Percentiles rank a stretch among this genome's conserved stretches.
Evolutionary conservation across 768 basidiomycete genomes (phyloP).

Genomic region (Kwoniella sp.): DNA sequence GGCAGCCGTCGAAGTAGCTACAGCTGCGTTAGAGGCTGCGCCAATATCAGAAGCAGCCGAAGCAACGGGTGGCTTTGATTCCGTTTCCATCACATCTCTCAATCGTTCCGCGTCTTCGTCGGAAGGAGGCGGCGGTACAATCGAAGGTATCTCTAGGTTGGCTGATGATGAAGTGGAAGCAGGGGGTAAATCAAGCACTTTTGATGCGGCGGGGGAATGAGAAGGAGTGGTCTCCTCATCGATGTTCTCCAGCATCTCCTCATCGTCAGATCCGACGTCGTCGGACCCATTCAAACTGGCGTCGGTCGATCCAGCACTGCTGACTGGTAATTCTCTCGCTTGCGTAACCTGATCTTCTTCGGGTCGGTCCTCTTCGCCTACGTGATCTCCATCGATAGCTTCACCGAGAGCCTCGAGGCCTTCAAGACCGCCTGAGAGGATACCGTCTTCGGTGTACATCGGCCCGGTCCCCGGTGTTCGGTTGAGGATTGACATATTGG

Average conservation of each 20-base stretch:
- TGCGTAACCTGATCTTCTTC: conserved; percentile 73
- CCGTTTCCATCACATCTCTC: conserved; percentile 42
- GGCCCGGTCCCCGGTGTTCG: conserved; percentile 69
- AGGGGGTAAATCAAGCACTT: conserved; percentile 6
- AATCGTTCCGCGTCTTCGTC: conserved; percentile 41
- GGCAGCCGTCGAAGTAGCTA: conserved; percentile 39
- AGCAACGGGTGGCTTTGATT: conserved; percentile 24
- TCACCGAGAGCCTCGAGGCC: conserved; percentile 83
- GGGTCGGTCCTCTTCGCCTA: conserved; percentile 66
- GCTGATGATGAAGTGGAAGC: neutral
- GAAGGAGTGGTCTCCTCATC: conserved; percentile 40
- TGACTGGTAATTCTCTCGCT: conserved; percentile 53
- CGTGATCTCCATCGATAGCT: conserved; percentile 73
- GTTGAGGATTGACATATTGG: conserved; percentile 95
- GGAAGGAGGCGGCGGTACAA: conserved; percentile 44
- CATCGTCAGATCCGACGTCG: conserved; percentile 35
- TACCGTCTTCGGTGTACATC: conserved; percentile 78
- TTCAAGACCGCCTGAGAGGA: conserved; percentile 80
- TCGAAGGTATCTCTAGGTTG: neutral
- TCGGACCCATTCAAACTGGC: conserved; percentile 37
- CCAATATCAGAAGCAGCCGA: conserved; percentile 35
- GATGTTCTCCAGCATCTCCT: conserved; percentile 37
- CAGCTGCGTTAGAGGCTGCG: conserved; percentile 43
- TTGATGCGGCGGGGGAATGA: conserved; percentile 24
- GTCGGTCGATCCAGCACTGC: conserved; percentile 54